Conservation (phyloP, 2,329 filamentous ascomycete genomes). For the Fusarium armeniacum region DNA sequence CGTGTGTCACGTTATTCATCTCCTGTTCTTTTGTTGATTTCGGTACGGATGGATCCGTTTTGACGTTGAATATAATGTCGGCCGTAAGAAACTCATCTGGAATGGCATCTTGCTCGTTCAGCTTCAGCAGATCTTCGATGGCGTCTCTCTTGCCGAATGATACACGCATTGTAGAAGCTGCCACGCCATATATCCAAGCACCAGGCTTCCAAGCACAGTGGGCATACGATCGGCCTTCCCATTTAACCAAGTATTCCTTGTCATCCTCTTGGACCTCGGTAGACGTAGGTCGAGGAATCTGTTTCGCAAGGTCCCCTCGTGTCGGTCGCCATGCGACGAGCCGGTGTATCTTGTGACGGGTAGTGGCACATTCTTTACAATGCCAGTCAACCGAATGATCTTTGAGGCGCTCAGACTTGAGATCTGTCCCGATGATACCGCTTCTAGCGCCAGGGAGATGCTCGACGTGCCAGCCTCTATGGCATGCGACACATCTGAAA, state of each 20-base stretch:
- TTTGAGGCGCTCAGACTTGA: conserved; percentile 68
- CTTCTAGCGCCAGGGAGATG: conserved; percentile 74
- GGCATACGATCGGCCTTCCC: conserved; percentile 84
- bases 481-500: conserved; percentile 85
- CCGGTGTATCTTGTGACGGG: conserved; percentile 76
- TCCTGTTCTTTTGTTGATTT: conserved; percentile 75
- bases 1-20: conserved; percentile 76
- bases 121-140: conserved; percentile 70
- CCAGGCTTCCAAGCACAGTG: conserved; percentile 90
- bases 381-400: conserved; percentile 83
- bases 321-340: conserved; percentile 90
- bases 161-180: conserved; percentile 73
- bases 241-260: conserved; percentile 95
- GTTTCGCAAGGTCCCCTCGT: conserved; percentile 40
- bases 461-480: conserved; percentile 84
- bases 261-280: conserved; percentile 71
- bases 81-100: conserved; percentile 87
- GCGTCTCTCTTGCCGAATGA: conserved; percentile 81
- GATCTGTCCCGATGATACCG: conserved; percentile 53
- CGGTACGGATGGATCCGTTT: conserved; percentile 64
- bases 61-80: conserved; percentile 90
- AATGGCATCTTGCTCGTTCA: conserved; percentile 82
- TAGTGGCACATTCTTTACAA: conserved; percentile 81
- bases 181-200: conserved; percentile 85
- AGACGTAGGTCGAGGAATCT: conserved; percentile 32